These are phyloP conservation scores for Fonsecaea pedrosoi DNA, from an alignment of 2,329 filamentous ascomycete genomes.

Conservation along the genomic window DNA sequence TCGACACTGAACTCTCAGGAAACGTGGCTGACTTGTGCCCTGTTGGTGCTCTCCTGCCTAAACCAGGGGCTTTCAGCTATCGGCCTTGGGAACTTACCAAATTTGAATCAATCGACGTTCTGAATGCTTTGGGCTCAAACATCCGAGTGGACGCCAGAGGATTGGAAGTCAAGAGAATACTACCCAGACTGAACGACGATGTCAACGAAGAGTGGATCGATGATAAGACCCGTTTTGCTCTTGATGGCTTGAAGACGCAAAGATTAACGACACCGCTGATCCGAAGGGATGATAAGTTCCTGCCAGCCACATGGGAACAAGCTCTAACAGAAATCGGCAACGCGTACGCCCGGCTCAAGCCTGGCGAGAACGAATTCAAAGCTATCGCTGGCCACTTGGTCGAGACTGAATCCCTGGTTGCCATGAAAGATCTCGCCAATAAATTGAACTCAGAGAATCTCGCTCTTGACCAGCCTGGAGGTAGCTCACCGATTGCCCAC, in stretches of 20 bases:
- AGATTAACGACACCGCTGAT: constrained; percentile 90
- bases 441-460: constrained; percentile 96
- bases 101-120: constrained; percentile 92
- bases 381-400: constrained; percentile 87
- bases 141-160: constrained; percentile 93
- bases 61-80: constrained; percentile 96
- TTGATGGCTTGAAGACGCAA: constrained; percentile 95
- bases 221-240: constrained; percentile 96
- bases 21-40: constrained; percentile 99
- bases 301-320: constrained; percentile 94
- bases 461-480: constrained; percentile 85
- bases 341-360: constrained; percentile 78
- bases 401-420: constrained; percentile 91
- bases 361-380: constrained; percentile 94
- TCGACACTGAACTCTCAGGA: constrained; percentile 92
- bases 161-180: constrained; percentile 91
- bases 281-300: constrained; percentile 86
- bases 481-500: constrained; percentile 83
- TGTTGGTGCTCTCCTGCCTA: constrained; percentile 93
- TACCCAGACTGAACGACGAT: constrained; percentile 94
- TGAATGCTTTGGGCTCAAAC: constrained; percentile 90
- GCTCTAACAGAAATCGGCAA: constrained; percentile 84
- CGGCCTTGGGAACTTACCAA: constrained; percentile 97
- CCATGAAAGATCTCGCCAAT: constrained; percentile 97
- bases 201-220: constrained; percentile 99